Base-by-base conservation (phyloP, 345 rosid species). In the Populus ilicifolia region DNA sequence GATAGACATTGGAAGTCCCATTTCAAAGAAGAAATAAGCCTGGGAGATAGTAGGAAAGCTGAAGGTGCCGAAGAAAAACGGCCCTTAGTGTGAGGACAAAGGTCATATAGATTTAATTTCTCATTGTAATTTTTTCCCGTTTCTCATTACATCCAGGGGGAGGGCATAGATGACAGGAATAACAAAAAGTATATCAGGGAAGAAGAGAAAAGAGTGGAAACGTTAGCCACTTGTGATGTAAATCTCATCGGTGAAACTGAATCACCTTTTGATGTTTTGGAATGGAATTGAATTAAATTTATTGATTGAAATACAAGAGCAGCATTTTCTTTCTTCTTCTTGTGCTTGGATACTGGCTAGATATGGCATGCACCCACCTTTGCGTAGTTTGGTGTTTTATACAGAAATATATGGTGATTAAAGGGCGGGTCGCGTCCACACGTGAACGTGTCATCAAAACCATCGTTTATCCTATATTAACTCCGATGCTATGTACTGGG, bases 41-140 rank as follows among this genome's bases (percentile, higher is more conserved):
- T 25, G 6, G 77, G 76, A 70, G 80, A 63, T 71, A 75, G 36
- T 38, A 80, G 74, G 79, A 81, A 70, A 48, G 79, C 30, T 48
- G 76, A 43, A 65, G 66, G 17, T 70, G 86, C 82, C 41, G 95
- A 87, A 81, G 96, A 91, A 85, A 86, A 66, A 65, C 78, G 79
- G 71, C 80, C 92, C 29, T 78, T 93, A 2, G 93, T 91, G 18
- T 91, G 80, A 87, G 46, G 39, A 18, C 33, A 12, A 30, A 39
- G 46, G 6, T 30, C 23, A 18, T 12, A 18, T 12, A 1, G 1
- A 52, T 73, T 78, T 62, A 38, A 38, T 59, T 21, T 14, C 23
- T 27, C 13, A 2, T 5, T 8, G n/a, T 12, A 13, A 70, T 67
- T 68, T 33, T 25, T 59, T 21, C 61, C 39, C 38, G 6, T 74